These are phyloP conservation scores for Sporisorium sorghi DNA, from an alignment of 1,284 basidiomycete species.

Conservation along the genomic window DNA sequence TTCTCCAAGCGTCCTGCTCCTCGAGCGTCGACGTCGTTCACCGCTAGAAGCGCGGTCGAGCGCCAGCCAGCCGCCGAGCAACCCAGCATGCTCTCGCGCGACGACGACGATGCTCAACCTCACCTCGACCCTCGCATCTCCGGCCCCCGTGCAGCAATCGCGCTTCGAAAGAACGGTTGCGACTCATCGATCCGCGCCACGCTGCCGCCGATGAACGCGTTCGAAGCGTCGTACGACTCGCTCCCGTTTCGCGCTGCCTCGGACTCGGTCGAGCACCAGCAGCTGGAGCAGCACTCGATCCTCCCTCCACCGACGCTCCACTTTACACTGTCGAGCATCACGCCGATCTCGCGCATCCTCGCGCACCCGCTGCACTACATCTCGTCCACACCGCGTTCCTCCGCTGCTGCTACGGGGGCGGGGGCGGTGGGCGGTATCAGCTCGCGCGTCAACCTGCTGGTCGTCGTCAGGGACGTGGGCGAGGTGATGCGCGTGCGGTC, in stretches of 20 bases:
- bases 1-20: constrained; percentile 10
- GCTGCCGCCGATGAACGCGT: constrained; percentile 23
- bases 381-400: background rate
- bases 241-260: background rate
- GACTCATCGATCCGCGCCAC: background rate
- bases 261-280: background rate
- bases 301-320: constrained; percentile 37
- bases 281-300: constrained; percentile 32
- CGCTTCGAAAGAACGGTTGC: too few relatives aligned
- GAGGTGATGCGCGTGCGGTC: constrained; percentile 13
- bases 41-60: too few relatives aligned
- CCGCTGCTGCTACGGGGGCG: too few relatives aligned
- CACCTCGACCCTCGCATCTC: too few relatives aligned
- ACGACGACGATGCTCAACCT: background rate
- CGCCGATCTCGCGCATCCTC: constrained; percentile 26
- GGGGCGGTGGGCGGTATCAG: constrained; percentile 4
- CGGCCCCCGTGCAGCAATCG: too few relatives aligned
- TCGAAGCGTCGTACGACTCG: constrained; percentile 3
- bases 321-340: constrained; percentile 21
- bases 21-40: background rate
- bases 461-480: constrained; percentile 31
- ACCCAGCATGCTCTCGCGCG: background rate
- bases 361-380: constrained; percentile 22
- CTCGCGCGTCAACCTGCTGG: constrained; percentile 23
- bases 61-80: too few relatives aligned